Conservation (phyloP, 1,284 basidiomycete species). For the Ganoderma multipileum region DNA sequence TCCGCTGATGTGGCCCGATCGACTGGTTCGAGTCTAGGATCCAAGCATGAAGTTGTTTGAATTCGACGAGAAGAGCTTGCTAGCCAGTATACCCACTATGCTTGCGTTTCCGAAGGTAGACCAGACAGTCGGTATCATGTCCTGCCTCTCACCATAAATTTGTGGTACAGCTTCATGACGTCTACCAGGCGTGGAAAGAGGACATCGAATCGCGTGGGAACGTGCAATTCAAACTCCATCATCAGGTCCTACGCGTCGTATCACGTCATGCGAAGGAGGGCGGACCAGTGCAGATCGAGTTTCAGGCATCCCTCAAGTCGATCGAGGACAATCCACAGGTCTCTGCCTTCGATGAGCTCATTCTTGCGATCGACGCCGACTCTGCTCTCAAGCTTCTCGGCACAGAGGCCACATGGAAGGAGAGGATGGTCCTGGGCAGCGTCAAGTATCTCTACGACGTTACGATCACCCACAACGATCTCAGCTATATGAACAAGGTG, state of each 20-base stretch:
- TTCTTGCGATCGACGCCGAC: conserved; percentile 66
- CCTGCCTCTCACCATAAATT: not conserved
- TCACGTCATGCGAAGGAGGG: conserved; percentile 32
- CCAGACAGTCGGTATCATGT: conserved; percentile 1
- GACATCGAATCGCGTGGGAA: conserved; percentile 50
- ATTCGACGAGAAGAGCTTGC: conserved; percentile 39
- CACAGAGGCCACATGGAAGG: conserved; percentile 60
- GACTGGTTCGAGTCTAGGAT: no score
- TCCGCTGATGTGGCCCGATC: no score
- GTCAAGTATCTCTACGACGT: conserved; percentile 65
- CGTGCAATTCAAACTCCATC: conserved; percentile 48
- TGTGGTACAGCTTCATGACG: conserved; percentile 45
- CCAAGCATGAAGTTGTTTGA: conserved; percentile 59
- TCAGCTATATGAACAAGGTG: conserved; percentile 62
- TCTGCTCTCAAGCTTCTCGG: conserved; percentile 62
- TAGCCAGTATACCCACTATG: conserved; percentile 44
- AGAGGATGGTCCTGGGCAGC: conserved; percentile 63
- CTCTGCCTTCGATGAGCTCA: conserved; percentile 68
- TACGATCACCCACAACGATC: conserved; percentile 64
- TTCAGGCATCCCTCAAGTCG: conserved; percentile 27
- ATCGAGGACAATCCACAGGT: conserved; percentile 38
- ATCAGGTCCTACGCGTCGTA: conserved; percentile 50
- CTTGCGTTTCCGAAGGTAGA: conserved; percentile 42
- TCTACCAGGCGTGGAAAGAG: conserved; percentile 56
- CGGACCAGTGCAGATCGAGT: conserved; percentile 38